These are phyloP conservation scores for Tylopilus orsonianus DNA, from an alignment of 1,284 basidiomycete genomes.

Conservation along the genomic window DNA sequence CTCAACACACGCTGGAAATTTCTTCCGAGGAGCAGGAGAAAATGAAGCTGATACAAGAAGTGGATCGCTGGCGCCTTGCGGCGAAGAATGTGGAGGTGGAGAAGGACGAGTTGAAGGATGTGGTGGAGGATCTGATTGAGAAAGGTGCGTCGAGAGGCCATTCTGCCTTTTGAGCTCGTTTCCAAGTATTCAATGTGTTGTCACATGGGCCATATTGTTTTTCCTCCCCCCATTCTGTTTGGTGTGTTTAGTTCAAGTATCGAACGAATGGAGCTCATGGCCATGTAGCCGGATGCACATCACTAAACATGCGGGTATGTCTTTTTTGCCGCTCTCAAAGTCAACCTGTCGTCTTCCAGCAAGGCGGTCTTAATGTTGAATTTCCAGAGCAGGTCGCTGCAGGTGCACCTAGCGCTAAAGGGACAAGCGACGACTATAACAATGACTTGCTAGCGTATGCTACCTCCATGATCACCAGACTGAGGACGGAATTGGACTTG, in stretches of 20 bases:
- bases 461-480: constrained; percentile 42
- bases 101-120: constrained; percentile 53
- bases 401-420: neutral
- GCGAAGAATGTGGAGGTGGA: constrained; percentile 45
- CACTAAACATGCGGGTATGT: constrained; percentile 44
- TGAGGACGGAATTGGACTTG: constrained; percentile 43
- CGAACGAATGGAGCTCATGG: constrained; percentile 52
- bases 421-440: neutral
- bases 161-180: neutral
- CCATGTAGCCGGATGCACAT: constrained; percentile 49
- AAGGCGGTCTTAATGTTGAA: constrained; percentile 23
- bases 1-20: constrained; percentile 44
- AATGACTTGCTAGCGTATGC: constrained; percentile 38
- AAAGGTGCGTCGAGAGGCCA: constrained; percentile 46
- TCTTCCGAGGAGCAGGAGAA: constrained; percentile 37
- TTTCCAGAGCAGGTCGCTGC: constrained; percentile 18
- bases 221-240: neutral
- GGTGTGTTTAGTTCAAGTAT: constrained; percentile 46
- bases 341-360: constrained; percentile 18
- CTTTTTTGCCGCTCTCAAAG: constrained; percentile 20
- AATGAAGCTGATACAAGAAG: constrained; percentile 38
- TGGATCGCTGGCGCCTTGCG: constrained; percentile 37
- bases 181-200: constrained; percentile 1
- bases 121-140: constrained; percentile 51
- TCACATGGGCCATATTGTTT: neutral